Conservation (phyloP, 768 basidiomycete species). For the Paxillus rubicundulus region DNA sequence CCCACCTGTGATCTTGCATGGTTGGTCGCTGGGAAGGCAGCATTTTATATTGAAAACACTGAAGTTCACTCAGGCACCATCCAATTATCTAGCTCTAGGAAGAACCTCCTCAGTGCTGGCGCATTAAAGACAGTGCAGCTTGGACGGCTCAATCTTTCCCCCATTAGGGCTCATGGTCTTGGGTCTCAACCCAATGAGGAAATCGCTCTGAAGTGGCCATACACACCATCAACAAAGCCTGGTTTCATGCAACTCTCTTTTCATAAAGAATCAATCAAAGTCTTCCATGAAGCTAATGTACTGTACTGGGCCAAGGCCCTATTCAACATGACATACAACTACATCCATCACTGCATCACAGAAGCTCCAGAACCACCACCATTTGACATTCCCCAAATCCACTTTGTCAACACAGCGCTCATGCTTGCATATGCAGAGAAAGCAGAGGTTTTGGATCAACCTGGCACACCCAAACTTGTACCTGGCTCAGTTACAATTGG, state of each 20-base stretch:
- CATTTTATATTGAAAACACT: too few relatives aligned
- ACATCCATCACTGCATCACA: slow-evolving; percentile 1
- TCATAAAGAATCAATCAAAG: not conserved
- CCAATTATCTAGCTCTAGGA: too few relatives aligned
- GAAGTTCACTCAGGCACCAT: too few relatives aligned
- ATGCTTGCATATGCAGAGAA: not conserved
- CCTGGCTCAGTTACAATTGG: not conserved
- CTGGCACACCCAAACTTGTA: too few relatives aligned
- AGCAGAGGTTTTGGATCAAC: not conserved
- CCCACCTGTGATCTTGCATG: too few relatives aligned
- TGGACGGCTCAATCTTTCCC: not conserved
- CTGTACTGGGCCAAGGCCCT: slow-evolving; percentile 12
- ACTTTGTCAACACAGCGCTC: slow-evolving; percentile 9
- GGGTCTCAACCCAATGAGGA: not conserved
- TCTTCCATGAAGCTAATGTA: slow-evolving; percentile 5
- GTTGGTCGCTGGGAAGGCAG: too few relatives aligned
- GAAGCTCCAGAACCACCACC: not conserved
- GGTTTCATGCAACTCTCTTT: too few relatives aligned
- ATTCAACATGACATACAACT: slow-evolving; percentile 1
- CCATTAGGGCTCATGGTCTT: not conserved
- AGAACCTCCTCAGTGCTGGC: not conserved
- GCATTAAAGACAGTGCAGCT: slow-evolving; percentile 1
- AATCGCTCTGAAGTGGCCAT: slow-evolving; percentile 1
- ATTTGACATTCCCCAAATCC: slow-evolving; percentile 4
- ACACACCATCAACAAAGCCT: not conserved